These are phyloP conservation scores for Paramecium sonneborni DNA, from an alignment of 73 alveolate genomes.

Conservation along the genomic window DNA sequence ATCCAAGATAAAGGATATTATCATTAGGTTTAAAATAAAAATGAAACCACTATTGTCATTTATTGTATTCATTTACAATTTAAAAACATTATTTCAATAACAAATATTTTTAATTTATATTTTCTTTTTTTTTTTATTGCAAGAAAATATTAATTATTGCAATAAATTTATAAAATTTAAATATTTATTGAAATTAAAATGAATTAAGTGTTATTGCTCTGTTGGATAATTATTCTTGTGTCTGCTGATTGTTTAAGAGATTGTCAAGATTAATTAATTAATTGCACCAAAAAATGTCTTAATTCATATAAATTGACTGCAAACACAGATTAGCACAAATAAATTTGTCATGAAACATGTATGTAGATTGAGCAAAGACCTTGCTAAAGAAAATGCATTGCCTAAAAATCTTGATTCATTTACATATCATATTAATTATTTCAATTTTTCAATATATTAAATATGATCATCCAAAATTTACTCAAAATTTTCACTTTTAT, in stretches of 20 bases:
- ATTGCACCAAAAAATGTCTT: neutral
- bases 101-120: too few species aligned
- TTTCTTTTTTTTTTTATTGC: too few species aligned
- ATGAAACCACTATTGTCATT: neutral
- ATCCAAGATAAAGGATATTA: neutral
- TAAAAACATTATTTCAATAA: neutral
- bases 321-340: neutral
- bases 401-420: neutral
- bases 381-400: conserved; percentile 27
- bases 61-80: neutral
- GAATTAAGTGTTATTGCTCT: neutral
- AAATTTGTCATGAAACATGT: conserved; percentile 48
- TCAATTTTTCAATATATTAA: neutral
- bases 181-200: neutral
- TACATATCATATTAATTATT: neutral
- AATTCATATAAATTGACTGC: neutral
- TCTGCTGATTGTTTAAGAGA: conserved; percentile 15
- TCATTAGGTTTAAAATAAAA: neutral
- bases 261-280: neutral
- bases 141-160: too few species aligned
- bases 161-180: neutral
- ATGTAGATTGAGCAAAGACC: conserved; percentile 33
- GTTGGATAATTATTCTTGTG: neutral
- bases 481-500: neutral
- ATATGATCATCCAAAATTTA: neutral